Conservation (phyloP, 305 asterid genomes). For the Rubia occidens region DNA sequence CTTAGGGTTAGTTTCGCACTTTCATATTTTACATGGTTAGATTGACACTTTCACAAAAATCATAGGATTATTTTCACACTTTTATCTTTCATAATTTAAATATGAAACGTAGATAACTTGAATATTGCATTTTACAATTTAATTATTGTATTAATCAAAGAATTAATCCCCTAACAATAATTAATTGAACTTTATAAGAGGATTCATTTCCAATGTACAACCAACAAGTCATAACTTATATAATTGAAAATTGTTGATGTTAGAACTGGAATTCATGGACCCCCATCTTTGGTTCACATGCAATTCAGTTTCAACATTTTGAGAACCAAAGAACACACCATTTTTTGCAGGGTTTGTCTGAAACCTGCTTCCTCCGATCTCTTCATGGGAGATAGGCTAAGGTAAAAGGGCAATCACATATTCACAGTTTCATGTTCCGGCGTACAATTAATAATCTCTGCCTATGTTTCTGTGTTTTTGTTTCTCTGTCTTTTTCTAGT, state of each 20-base stretch:
- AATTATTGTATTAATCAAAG: no score
- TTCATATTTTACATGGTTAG: no score
- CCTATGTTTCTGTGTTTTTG: not conserved
- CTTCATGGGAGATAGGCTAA: not conserved
- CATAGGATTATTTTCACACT: no score
- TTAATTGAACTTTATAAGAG: not conserved
- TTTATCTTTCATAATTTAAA: no score
- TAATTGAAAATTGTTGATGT: no score
- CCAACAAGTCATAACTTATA: no score
- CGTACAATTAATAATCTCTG: not conserved
- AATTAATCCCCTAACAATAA: not conserved
- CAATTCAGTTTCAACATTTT: conserved; percentile 4
- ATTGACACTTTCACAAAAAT: no score
- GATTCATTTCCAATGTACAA: not conserved
- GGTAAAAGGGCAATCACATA: not conserved
- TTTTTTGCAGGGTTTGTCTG: not conserved
- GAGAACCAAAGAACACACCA: not conserved
- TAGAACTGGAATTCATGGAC: not conserved
- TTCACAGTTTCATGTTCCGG: not conserved
- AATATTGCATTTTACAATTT: no score
- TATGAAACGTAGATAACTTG: no score
- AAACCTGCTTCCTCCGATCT: not conserved
- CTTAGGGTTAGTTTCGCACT: no score
- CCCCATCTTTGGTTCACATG: conserved; percentile 21
- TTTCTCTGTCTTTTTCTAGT: not conserved